Evolutionary conservation across 164 flowering plant species (phyloP), one percentile per base, ranked within the genome.

Genomic region (Cinnamomum chago): DNA sequence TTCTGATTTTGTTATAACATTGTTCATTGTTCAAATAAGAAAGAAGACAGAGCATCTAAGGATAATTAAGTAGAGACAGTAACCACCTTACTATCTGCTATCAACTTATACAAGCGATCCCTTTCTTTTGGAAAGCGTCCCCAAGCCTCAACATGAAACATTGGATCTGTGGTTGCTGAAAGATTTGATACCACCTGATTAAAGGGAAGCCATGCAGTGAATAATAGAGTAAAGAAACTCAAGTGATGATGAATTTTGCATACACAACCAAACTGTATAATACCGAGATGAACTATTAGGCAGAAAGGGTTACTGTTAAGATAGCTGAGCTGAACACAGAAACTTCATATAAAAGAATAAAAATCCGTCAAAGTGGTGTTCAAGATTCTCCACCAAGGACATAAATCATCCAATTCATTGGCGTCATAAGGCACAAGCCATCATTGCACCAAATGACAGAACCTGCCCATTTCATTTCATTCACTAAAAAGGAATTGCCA

Each of bases 61-160:
- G 47, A 35, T 35, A 35, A 7, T 35, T 5, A 35, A 35, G 47
- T 35, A 35, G 10, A 35, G 47, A 64, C 33, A n/a, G 55, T 68
- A 20, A 65, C 76, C 72, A 90, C 96, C 90, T 88, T 87, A 70
- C 87, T 87, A 60, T 81, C 83, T 51, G 81, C 80, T 51, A 91
- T 85, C 79, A 90, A 69, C 65, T 83, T 79, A 70, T 85, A 86
- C 70, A 91, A 83, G 27, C 83, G 87, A 5, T 80, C 79, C 72
- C 96, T 90, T 75, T 91, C 97, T 71, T 78, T 88, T 33, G 92
- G 93, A 65, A 90, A 91, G 47, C 88, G 88, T 50, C 89, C 92
- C 96, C 97, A 91, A 50, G 88, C 84, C 70, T 91, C 97, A 83
- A 84, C 3, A 76, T 78, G 78, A 78, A 87, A 83, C 60, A 91